A percentile compares a stretch with the other conserved stretches of the same genome.
These are phyloP conservation scores for Gracilaria gracilis DNA, from an alignment of 23 red algal genomes.

Conservation along the genomic window DNA sequence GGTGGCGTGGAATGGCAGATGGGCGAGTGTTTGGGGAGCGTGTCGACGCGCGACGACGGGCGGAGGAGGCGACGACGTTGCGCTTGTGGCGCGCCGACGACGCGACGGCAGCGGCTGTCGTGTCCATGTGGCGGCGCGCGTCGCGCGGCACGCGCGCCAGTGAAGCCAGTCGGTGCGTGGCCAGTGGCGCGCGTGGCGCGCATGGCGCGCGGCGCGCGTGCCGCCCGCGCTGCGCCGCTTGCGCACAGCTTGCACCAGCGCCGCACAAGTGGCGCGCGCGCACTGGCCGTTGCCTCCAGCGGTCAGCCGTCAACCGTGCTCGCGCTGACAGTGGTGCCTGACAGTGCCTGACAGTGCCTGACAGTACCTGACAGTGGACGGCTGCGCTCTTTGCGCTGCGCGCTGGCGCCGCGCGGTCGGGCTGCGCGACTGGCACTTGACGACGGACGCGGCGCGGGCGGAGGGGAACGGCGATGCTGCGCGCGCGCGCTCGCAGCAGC, in stretches of 20 bases:
- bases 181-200: too few species aligned
- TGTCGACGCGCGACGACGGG: neutral
- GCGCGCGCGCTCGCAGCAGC: neutral
- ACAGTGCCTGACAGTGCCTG: too few species aligned
- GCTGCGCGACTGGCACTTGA: neutral
- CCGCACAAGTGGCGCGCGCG: neutral
- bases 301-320: neutral
- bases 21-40: neutral
- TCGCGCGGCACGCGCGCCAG: too few species aligned
- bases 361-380: too few species aligned
- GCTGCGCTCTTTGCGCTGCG: too few species aligned
- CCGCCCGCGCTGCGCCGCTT: neutral
- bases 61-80: neutral
- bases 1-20: too few species aligned
- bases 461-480: too few species aligned
- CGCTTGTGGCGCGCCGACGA: neutral
- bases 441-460: too few species aligned
- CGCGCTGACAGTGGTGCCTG: too few species aligned
- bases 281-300: neutral
- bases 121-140: too few species aligned
- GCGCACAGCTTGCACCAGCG: neutral
- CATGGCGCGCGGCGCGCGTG: neutral
- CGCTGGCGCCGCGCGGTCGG: neutral
- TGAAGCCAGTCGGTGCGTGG: too few species aligned
- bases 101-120: too few species aligned